Evolutionary conservation across 2,329 filamentous ascomycete genomes (phyloP).

Genomic region (Neonectria punicea): DNA sequence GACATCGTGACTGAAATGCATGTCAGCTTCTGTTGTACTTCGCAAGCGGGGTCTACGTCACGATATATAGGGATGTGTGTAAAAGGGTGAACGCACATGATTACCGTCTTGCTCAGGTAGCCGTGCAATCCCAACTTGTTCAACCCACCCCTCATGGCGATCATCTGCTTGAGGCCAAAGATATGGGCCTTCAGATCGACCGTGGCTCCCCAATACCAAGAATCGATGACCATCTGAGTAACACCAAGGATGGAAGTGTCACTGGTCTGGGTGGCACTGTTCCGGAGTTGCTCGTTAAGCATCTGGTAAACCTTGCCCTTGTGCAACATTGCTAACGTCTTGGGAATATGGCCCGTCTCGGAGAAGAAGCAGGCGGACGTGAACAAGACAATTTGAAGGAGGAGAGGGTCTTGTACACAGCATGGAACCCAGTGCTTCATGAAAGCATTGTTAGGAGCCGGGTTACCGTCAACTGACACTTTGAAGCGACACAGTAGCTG

Average conservation of each 20-base stretch:
- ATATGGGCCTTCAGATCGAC: conserved; percentile 59
- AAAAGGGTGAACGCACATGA: conserved; percentile 52
- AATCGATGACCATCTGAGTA: conserved; percentile 60
- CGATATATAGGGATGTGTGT: neutral
- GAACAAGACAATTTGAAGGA: conserved; percentile 60
- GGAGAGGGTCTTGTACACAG: conserved; percentile 60
- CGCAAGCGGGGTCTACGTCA: neutral
- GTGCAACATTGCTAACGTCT: conserved; percentile 54
- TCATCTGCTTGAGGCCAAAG: conserved; percentile 59
- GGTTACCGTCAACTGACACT: conserved; percentile 60
- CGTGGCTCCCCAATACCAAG: conserved; percentile 65
- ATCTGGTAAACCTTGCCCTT: conserved; percentile 56
- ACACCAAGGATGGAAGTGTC: conserved; percentile 61
- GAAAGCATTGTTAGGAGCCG: conserved; percentile 55
- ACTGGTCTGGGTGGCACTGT: conserved; percentile 49
- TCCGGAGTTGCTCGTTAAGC: conserved; percentile 59
- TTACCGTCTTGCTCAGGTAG: conserved; percentile 58
- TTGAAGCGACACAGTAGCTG: conserved; percentile 63
- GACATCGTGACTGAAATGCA: conserved; percentile 54
- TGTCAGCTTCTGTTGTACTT: conserved; percentile 28
- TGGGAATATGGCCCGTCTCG: conserved; percentile 59
- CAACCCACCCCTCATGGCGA: conserved; percentile 58
- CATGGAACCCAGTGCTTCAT: conserved; percentile 60
- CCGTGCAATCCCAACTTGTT: conserved; percentile 58
- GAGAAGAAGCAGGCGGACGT: conserved; percentile 62